Evolutionary conservation across 805 yeast genomes (phyloP).

Genomic region (Sungouiozyma intestinalis): DNA sequence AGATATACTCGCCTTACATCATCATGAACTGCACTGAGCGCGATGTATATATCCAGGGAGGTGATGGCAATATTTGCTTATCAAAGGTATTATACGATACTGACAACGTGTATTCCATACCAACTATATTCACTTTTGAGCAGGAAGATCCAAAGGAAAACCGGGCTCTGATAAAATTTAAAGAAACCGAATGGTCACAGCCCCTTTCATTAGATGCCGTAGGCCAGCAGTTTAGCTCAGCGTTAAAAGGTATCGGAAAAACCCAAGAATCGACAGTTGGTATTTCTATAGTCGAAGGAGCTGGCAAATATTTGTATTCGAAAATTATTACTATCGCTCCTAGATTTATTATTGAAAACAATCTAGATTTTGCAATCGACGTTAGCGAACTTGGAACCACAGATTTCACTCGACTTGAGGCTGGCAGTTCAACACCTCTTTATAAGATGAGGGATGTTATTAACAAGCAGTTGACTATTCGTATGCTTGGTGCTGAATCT

Average conservation of each 20-base stretch:
- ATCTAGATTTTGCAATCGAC: constrained; percentile 43
- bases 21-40: constrained; percentile 71
- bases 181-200: constrained; percentile 59
- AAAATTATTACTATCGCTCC: constrained; percentile 78
- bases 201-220: constrained; percentile 81
- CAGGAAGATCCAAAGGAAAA: constrained; percentile 45
- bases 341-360: constrained; percentile 64
- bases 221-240: constrained; percentile 63
- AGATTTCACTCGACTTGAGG: constrained; percentile 34
- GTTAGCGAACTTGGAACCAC: constrained; percentile 62
- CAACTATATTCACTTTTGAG: constrained; percentile 81
- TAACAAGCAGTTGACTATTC: constrained; percentile 50
- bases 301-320: constrained; percentile 67
- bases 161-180: constrained; percentile 55
- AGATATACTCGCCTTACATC: constrained; percentile 77
- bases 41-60: constrained; percentile 47
- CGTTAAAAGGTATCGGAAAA: constrained; percentile 38
- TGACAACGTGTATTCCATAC: constrained; percentile 33
- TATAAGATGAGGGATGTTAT: constrained; percentile 46
- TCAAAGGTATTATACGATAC: constrained; percentile 32
- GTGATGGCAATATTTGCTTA: constrained; percentile 41
- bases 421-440: constrained; percentile 44
- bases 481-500: constrained; percentile 45
- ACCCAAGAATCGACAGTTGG: constrained; percentile 67
- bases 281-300: constrained; percentile 65